phyloP scores from a whole-genome alignment of 2,329 filamentous ascomycete genomes.

The Paracorniculantispora psalliotae region DNA sequence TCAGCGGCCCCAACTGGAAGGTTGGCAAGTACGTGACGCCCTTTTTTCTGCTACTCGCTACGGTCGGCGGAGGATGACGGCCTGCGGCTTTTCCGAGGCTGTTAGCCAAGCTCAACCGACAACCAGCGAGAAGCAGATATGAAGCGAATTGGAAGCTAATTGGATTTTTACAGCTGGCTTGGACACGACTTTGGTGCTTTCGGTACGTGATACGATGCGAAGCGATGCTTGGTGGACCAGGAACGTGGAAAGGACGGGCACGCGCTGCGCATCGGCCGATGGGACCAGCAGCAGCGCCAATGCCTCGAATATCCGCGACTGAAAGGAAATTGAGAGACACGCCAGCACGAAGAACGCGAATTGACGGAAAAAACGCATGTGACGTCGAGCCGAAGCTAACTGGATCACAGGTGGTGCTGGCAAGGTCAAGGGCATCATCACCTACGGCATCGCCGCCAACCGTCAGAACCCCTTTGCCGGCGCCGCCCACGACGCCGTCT shows the following conservation, averaged over 20 bases:
- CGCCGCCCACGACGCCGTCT: conserved; percentile 73
- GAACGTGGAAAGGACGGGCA: not conserved
- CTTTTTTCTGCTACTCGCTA: not conserved
- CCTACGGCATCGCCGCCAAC: conserved; percentile 79
- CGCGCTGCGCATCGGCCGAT: not conserved
- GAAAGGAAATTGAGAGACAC: not conserved
- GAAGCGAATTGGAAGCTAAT: conserved; percentile 20
- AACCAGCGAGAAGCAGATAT: not conserved
- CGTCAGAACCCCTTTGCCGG: conserved; percentile 84
- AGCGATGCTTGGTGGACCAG: conserved; percentile 1
- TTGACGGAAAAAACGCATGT: conserved; percentile 8
- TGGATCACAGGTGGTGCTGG: conserved; percentile 41
- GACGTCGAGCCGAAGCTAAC: too few relatives aligned
- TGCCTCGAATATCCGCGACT: not conserved
- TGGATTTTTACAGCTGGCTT: conserved; percentile 52
- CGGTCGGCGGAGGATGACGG: conserved; percentile 14
- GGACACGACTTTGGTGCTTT: conserved; percentile 66
- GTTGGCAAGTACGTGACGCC: conserved; percentile 30
- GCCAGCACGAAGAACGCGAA: conserved; percentile 18
- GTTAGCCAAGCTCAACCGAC: not conserved
- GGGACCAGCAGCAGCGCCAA: not conserved
- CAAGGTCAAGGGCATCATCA: conserved; percentile 60
- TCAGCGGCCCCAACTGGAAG: conserved; percentile 28
- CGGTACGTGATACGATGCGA: conserved; percentile 50
- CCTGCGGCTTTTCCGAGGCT: conserved; percentile 29